Evolutionary conservation across 768 basidiomycete species (phyloP).

Genomic region (Boletus huronensis): DNA sequence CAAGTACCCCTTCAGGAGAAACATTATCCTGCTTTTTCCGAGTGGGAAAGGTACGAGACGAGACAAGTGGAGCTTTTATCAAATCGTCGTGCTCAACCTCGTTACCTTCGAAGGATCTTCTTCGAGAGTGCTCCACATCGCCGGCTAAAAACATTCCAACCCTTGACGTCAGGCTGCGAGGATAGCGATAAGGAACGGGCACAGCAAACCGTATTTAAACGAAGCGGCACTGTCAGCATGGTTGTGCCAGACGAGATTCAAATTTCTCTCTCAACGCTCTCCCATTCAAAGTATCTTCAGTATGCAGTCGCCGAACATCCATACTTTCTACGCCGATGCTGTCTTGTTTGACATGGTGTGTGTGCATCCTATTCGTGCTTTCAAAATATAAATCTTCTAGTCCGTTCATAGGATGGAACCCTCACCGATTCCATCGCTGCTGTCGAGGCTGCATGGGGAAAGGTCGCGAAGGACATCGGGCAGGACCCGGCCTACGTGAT

Average conservation of each 20-base stretch:
- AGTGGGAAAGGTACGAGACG: neutral
- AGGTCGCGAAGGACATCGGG: conserved; percentile 66
- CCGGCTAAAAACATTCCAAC: conserved; percentile 6
- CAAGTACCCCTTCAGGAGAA: neutral
- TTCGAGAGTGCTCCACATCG: neutral
- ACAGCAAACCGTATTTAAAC: conserved; percentile 21
- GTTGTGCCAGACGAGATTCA: conserved; percentile 10
- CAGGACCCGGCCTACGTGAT: conserved; percentile 66
- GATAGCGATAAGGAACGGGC: conserved; percentile 3
- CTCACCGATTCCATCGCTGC: conserved; percentile 72
- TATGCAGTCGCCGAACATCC: conserved; percentile 27
- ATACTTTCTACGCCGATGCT: conserved; percentile 50
- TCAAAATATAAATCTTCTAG: conserved; percentile 25
- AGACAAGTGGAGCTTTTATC: conserved; percentile 13
- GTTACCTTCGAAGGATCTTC: conserved; percentile 2
- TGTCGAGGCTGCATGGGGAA: conserved; percentile 74
- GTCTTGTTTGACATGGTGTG: conserved; percentile 68
- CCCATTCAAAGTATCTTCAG: neutral
- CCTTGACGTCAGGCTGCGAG: conserved; percentile 30
- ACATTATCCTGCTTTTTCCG: neutral
- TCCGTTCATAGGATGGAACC: conserved; percentile 54
- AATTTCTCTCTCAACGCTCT: neutral
- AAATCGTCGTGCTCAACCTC: neutral
- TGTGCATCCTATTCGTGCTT: conserved; percentile 1
- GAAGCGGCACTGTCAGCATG: neutral